A percentile compares a stretch with the other conserved stretches of the same genome.
phyloP scores from a whole-genome alignment of 345 rosid species.

The Anacardium occidentale region DNA sequence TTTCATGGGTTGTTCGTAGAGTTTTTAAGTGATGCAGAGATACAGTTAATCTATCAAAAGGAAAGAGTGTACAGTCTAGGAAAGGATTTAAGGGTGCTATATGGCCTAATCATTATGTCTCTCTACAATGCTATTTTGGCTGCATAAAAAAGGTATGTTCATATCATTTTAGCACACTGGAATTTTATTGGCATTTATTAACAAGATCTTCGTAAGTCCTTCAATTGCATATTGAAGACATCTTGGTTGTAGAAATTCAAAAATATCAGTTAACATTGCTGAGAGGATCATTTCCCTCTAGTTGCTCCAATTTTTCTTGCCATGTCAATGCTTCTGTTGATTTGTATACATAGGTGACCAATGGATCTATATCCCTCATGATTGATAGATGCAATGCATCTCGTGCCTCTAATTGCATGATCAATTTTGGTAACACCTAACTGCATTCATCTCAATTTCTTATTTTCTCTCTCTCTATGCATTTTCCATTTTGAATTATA shows the following conservation, averaged over 20 bases:
- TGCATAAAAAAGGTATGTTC: neutral
- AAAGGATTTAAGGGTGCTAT: neutral
- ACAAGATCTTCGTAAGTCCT: neutral
- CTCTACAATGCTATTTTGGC: neutral
- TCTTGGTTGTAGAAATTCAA: neutral
- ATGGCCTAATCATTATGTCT: neutral
- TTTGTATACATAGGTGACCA: conserved; percentile 56
- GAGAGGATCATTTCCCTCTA: conserved; percentile 25
- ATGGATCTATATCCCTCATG: conserved; percentile 39
- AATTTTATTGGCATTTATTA: neutral
- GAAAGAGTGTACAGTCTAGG: neutral
- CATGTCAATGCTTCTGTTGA: conserved; percentile 27
- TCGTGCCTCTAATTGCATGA: conserved; percentile 60
- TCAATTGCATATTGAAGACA: neutral
- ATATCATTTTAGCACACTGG: neutral
- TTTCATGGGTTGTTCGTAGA: neutral
- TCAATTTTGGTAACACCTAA: conserved; percentile 56
- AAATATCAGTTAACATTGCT: conserved; percentile 19
- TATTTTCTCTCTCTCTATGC: neutral
- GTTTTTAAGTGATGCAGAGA: neutral
- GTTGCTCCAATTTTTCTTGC: conserved; percentile 48
- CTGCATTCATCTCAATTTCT: neutral
- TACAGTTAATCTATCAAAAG: neutral
- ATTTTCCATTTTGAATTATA: neutral
- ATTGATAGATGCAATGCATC: conserved; percentile 59